Base-by-base conservation (phyloP, 805 yeast genomes). In the Kockiozyma suomiensis region DNA sequence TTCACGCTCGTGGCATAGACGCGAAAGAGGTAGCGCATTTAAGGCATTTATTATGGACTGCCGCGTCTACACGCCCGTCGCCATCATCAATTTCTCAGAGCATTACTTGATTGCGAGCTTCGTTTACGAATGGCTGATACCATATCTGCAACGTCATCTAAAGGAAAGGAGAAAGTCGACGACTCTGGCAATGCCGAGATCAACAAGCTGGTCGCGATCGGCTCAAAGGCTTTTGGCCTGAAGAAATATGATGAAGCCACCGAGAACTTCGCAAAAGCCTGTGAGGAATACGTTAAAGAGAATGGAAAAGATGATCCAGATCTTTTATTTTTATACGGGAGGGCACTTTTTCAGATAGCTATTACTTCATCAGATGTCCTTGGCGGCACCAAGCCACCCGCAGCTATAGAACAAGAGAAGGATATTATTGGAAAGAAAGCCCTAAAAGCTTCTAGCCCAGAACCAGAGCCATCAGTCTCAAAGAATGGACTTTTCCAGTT, bases 311-410 rank as follows among this genome's bases (percentile, higher is more conserved):
- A 90, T 64, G 82, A 82, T 62, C 87, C 94, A 4, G 88, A 88
- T 62, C 78, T 90, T 66, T 76, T 91, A 68, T 84, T 81, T 65
- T 73, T 87, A 42, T 91, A 91, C 66, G 97, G 97, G 1, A 84
- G 85, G 71, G 85, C 96, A 0, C 73, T 92, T 38, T 91, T 86
- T 74, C 87, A 85, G 64, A 81, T 83, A 40, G 97, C 92, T 0
- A 87, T 89, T 7, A 76, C 83, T 19, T 86, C 82, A 47, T 84
- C 90, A 1, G 92, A 87, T 46, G 86, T 92, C 3, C 79, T 92
- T 61, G 96, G 96, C 17, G 86, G 80, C 33, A 66, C 62, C 17
- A 65, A 66, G 17, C 62, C 67, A 2, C 19, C 46, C 15, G 56
- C 46, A 15, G 49, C 50, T 12, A 28, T 43, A 15, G 59, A 54